A percentile compares a stretch with the other conserved stretches of the same genome.
These are phyloP conservation scores for Volutella citrinella DNA, from an alignment of 2,329 filamentous ascomycete genomes.

Conservation along the genomic window DNA sequence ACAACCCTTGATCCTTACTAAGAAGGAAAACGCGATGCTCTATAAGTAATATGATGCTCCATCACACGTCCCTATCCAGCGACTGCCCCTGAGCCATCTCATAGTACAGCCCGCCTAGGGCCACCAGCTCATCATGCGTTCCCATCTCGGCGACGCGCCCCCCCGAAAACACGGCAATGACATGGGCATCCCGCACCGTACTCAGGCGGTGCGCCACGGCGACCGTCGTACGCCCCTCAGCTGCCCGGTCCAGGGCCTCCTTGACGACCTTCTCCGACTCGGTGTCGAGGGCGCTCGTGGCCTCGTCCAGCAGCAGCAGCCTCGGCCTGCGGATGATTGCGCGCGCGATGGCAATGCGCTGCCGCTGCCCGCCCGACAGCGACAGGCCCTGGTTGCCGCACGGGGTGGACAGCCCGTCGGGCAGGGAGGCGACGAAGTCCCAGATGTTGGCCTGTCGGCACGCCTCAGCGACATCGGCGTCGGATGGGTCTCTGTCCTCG, in stretches of 20 bases:
- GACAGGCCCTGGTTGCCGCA: constrained; percentile 67
- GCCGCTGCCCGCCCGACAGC: constrained; percentile 69
- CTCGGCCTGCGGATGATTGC: constrained; percentile 65
- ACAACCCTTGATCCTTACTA: no score
- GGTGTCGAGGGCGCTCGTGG: no score
- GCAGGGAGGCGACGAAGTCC: constrained; percentile 53
- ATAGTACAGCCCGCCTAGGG: constrained; percentile 45
- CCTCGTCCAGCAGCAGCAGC: constrained; percentile 69
- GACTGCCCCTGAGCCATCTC: constrained; percentile 50
- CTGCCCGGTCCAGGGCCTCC: constrained; percentile 51
- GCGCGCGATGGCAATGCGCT: constrained; percentile 70
- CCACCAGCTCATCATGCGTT: constrained; percentile 57
- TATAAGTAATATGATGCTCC: no score
- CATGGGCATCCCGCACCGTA: constrained; percentile 55
- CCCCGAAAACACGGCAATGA: constrained; percentile 57
- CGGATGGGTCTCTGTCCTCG: constrained; percentile 26
- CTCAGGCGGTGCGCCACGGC: constrained; percentile 63
- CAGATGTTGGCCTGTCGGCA: constrained; percentile 54
- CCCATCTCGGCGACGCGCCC: constrained; percentile 54
- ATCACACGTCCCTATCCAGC: constrained; percentile 32
- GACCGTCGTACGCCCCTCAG: constrained; percentile 49
- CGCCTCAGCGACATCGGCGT: constrained; percentile 44
- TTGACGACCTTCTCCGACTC: constrained; percentile 66
- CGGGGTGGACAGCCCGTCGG: constrained; percentile 58
- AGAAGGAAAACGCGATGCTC: no score